Evolutionary conservation across 129 eudicot species (phyloP), one percentile per base, ranked within the genome.

Genomic region (Lactuca sativa): DNA sequence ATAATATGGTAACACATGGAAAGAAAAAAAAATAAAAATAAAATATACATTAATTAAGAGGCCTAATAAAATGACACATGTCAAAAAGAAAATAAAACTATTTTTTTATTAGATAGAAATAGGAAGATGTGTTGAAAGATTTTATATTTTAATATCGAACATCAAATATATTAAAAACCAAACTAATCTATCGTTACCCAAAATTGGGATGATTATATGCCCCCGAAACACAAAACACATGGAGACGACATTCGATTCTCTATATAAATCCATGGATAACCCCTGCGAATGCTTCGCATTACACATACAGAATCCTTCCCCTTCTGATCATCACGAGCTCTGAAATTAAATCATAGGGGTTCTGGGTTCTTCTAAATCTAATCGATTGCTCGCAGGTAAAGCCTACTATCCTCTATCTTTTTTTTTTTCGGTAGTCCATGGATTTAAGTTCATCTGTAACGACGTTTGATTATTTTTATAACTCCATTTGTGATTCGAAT

Each of bases 321-420:
- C 10, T 64, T 16, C 40, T 44, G 34, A 58, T 70, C 53, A 56
- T 56, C 67, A 70, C 21, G 11, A 14, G 32, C 25, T 56, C 18
- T 56, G 0, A 40, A 4, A 11, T 38, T 44, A 34, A 18, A 18
- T 7, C n/a, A 5, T 5, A 25, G 9, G 13, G 47, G 30, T 25
- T 25, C 30, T 25, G 30, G 4, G 2, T 9, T 36, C 52, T 43
- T 7, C 25, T 44, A n/a, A 21, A 6, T 43, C 11, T 13, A 14
- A 71, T 25, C 64, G 30, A 32, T 70, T 70, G 11, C 32, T 43
- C 44, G 9, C 32, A 41, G 74, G 66, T 70, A 57, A 70, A 57
- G 56, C 64, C n/a, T 37, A 7, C 38, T n/a, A 69, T 18, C n/a
- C 34, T 25, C 41, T 15, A 6, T 40, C 44, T 7, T 25, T 25